Evolutionary conservation across 164 flowering plant species (phyloP).

Genomic region (Cinnamomum micranthum): DNA sequence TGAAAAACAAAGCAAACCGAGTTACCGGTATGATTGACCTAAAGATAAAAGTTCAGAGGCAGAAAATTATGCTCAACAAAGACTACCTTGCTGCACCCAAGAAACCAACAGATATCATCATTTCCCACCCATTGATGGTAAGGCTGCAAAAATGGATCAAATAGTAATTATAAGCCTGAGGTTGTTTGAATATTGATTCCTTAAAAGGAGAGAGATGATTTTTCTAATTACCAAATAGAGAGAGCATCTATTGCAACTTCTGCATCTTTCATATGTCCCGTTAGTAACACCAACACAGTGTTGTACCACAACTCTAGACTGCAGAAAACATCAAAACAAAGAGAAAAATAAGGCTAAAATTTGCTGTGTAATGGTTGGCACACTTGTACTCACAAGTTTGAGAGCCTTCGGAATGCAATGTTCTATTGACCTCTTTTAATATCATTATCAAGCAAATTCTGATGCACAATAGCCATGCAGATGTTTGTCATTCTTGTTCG

Average conservation of each 20-base stretch:
- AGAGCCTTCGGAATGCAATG: no score
- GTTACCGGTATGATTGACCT: not conserved
- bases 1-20: no score
- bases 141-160: slow-evolving; percentile 29
- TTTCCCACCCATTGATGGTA: slow-evolving; percentile 58
- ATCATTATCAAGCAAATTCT: no score
- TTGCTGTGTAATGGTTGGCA: not conserved
- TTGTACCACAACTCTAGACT: slow-evolving; percentile 63
- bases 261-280: slow-evolving; percentile 53
- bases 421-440: no score
- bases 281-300: slow-evolving; percentile 46
- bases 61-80: not conserved
- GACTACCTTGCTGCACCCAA: slow-evolving; percentile 35
- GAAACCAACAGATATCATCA: slow-evolving; percentile 60
- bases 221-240: slow-evolving; percentile 47
- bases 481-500: no score
- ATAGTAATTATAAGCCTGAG: not conserved
- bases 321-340: slow-evolving; percentile 5
- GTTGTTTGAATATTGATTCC: not conserved
- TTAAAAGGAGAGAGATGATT: not conserved
- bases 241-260: slow-evolving; percentile 54
- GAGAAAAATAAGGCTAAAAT: not conserved
- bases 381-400: no score
- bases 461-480: no score
- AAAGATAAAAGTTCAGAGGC: not conserved